These are phyloP conservation scores for Cercophora samala DNA, from an alignment of 495 filamentous ascomycete genomes.

Conservation along the genomic window DNA sequence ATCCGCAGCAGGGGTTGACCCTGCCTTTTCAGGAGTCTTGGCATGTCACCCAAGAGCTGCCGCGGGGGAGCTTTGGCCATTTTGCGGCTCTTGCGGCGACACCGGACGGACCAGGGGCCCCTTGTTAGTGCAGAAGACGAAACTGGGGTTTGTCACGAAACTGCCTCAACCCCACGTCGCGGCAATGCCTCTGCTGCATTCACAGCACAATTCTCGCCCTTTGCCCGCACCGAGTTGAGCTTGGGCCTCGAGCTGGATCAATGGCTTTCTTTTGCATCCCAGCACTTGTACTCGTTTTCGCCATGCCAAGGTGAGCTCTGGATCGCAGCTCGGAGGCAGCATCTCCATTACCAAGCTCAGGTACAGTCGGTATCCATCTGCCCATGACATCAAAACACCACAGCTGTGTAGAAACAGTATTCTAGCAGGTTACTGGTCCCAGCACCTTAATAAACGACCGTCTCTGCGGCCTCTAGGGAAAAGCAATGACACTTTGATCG, in stretches of 20 bases:
- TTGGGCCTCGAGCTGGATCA: slow-evolving; percentile 5
- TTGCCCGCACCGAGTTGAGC: not conserved
- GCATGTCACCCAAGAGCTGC: slow-evolving; percentile 4
- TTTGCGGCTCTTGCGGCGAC: slow-evolving; percentile 14
- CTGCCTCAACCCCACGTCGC: slow-evolving; percentile 30
- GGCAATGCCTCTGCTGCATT: slow-evolving; percentile 25
- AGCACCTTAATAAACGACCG: not conserved
- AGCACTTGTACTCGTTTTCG: not conserved
- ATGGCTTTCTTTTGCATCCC: slow-evolving; percentile 1
- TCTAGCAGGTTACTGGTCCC: not conserved
- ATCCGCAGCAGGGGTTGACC: slow-evolving; percentile 20
- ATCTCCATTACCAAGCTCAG: not conserved
- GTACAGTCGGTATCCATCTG: not conserved
- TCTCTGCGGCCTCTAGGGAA: not conserved
- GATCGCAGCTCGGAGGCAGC: not conserved
- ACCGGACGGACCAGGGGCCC: slow-evolving; percentile 4
- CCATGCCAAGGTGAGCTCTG: not conserved
- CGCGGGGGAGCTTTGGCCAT: slow-evolving; percentile 11
- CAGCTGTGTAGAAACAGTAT: not conserved
- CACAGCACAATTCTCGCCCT: not conserved
- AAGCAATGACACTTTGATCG: not conserved
- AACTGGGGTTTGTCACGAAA: slow-evolving; percentile 30
- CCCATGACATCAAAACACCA: not conserved
- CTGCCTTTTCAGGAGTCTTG: slow-evolving; percentile 16
- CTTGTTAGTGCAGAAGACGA: slow-evolving; percentile 18